These are phyloP conservation scores for Collybia sp. DNA, from an alignment of 768 basidiomycete species.

Conservation along the genomic window DNA sequence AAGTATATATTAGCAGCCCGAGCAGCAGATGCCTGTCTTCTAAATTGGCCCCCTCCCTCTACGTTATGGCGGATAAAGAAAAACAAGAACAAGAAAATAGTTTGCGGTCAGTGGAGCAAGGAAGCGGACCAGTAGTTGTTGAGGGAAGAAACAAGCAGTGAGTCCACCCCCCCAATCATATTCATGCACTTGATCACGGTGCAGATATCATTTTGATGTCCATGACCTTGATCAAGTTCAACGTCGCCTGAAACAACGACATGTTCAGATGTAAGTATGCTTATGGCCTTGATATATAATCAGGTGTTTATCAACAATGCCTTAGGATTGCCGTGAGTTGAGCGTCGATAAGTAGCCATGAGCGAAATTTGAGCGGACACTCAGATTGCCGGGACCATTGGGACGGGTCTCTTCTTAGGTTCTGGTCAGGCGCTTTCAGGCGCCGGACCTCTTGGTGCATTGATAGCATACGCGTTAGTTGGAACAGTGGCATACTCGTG, in stretches of 20 bases:
- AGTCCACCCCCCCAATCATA: too few species aligned
- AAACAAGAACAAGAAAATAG: too few species aligned
- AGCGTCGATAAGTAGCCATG: neutral
- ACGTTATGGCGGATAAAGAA: too few species aligned
- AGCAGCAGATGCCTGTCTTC: too few species aligned
- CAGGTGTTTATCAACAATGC: neutral
- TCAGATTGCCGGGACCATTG: slow-evolving; percentile 71
- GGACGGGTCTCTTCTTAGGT: slow-evolving; percentile 71
- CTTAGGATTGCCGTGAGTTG: slow-evolving; percentile 57
- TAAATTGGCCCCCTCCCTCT: too few species aligned
- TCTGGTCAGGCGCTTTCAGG: slow-evolving; percentile 55
- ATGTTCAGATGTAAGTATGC: slow-evolving; percentile 66
- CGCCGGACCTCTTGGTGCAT: slow-evolving; percentile 64
- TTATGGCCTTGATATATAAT: too few species aligned
- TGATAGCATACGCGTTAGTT: slow-evolving; percentile 60
- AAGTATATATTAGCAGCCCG: too few species aligned
- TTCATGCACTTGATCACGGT: neutral
- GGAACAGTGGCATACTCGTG: slow-evolving; percentile 64
- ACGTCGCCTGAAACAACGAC: slow-evolving; percentile 68
- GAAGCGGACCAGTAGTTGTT: too few species aligned
- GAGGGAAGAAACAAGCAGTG: too few species aligned
- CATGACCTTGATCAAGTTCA: slow-evolving; percentile 69
- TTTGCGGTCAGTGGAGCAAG: too few species aligned
- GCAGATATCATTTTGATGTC: slow-evolving; percentile 47
- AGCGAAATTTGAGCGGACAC: neutral